These are phyloP conservation scores for Cryptococcus maquisensis DNA, from an alignment of 1,284 basidiomycete species.

Conservation along the genomic window DNA sequence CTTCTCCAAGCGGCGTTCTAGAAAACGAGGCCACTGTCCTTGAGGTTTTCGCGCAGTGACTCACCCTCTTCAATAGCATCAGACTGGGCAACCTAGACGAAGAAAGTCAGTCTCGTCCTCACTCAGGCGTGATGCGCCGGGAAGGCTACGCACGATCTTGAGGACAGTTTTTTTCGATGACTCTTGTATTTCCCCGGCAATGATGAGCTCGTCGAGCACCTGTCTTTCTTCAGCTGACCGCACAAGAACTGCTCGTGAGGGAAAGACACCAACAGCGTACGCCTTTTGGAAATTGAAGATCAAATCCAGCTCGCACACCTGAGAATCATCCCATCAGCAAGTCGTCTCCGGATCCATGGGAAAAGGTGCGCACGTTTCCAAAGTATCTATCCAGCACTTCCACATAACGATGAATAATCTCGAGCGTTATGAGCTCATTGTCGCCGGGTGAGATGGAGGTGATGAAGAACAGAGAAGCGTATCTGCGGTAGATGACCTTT, in stretches of 20 bases:
- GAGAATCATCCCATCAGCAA: not conserved
- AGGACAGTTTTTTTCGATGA: conserved; percentile 97
- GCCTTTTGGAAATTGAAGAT: conserved; percentile 99
- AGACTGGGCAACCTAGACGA: conserved; percentile 49
- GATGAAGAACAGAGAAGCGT: conserved; percentile 98
- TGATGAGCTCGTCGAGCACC: conserved; percentile 97
- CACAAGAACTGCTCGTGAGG: not conserved
- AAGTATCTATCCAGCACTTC: conserved; percentile 99
- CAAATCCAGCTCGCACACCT: conserved; percentile 95
- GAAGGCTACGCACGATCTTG: conserved; percentile 62
- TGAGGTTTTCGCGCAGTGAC: conserved; percentile 25
- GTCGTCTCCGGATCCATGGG: no score
- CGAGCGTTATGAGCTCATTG: conserved; percentile 88
- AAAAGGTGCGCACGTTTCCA: conserved; percentile 72
- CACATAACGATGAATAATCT: conserved; percentile 97
- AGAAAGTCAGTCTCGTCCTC: not conserved
- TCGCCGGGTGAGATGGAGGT: conserved; percentile 83
- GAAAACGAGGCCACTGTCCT: conserved; percentile 19
- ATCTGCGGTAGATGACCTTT: conserved; percentile 95
- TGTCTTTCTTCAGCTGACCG: conserved; percentile 35
- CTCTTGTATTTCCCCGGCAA: conserved; percentile 96
- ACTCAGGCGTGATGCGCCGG: not conserved
- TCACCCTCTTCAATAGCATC: conserved; percentile 54
- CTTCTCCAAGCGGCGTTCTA: not conserved
- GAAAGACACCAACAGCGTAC: conserved; percentile 64